Evolutionary conservation across 495 filamentous ascomycete genomes (phyloP).

Genomic region (Penicillium psychrofluorescens): DNA sequence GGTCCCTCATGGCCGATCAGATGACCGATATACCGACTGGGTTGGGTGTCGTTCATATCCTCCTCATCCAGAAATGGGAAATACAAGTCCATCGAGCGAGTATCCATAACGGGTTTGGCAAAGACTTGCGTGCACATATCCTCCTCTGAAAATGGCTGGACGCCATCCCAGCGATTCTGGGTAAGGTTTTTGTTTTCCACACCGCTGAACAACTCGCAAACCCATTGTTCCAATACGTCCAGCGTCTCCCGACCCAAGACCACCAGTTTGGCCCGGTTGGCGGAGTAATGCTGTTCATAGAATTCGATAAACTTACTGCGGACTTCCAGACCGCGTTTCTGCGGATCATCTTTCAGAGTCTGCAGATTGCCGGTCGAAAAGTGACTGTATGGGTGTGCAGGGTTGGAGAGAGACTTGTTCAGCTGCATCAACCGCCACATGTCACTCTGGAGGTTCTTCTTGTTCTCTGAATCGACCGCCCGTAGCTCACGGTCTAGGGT

Average conservation of each 20-base stretch:
- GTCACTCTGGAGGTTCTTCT: constrained; percentile 98
- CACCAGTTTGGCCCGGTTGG: constrained; percentile 93
- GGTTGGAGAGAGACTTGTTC: constrained; percentile 83
- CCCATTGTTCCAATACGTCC: constrained; percentile 85
- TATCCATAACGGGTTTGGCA: constrained; percentile 95
- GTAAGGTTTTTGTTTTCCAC: constrained; percentile 80
- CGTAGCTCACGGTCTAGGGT: constrained; percentile 87
- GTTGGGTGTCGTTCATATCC: constrained; percentile 70
- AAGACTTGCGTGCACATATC: constrained; percentile 77
- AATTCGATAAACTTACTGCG: constrained; percentile 93
- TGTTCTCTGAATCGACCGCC: constrained; percentile 97
- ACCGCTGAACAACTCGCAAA: constrained; percentile 73
- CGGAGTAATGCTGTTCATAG: constrained; percentile 84
- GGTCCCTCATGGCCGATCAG: constrained; percentile 96
- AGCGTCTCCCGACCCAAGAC: constrained; percentile 83
- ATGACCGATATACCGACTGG: constrained; percentile 85
- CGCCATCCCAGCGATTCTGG: constrained; percentile 73
- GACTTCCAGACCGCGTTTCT: constrained; percentile 76
- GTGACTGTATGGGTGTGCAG: constrained; percentile 86
- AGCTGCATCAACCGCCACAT: constrained; percentile 89
- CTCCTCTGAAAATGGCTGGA: constrained; percentile 58
- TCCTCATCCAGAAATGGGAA: constrained; percentile 93
- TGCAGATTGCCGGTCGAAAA: constrained; percentile 94
- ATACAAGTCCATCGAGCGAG: constrained; percentile 70
- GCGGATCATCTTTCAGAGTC: constrained; percentile 78